Percentiles rank a stretch among this genome's conserved stretches.
Evolutionary conservation across 2,329 filamentous ascomycete genomes (phyloP).

Genomic region (Trichoderma polysporum): DNA sequence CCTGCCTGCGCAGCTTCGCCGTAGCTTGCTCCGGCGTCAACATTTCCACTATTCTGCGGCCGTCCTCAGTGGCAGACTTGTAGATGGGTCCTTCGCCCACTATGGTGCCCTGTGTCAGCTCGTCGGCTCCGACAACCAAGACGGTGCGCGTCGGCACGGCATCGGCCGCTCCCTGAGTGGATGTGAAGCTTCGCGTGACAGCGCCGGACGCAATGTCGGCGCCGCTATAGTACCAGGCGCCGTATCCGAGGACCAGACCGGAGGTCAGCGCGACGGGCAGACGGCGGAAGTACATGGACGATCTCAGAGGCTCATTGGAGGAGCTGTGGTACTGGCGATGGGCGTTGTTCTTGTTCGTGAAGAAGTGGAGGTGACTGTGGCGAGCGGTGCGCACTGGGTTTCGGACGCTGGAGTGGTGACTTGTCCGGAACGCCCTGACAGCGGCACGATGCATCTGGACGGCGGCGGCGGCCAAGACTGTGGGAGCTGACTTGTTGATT

Average conservation of each 20-base stretch:
- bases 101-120: constrained; percentile 84
- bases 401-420: constrained; percentile 62
- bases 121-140: constrained; percentile 84
- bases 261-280: constrained; percentile 67
- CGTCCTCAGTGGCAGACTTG: constrained; percentile 83
- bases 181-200: constrained; percentile 45
- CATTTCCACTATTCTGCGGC: constrained; percentile 90
- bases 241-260: constrained; percentile 67
- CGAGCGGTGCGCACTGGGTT: constrained; percentile 34
- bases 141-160: constrained; percentile 62
- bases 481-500: constrained; percentile 12
- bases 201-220: constrained; percentile 34
- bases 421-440: constrained; percentile 66
- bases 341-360: constrained; percentile 25
- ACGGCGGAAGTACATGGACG: constrained; percentile 74
- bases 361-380: constrained; percentile 42
- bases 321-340: constrained; percentile 32
- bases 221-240: constrained; percentile 71
- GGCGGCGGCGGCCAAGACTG: constrained; percentile 7
- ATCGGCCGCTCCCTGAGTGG: constrained; percentile 37
- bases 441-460: constrained; percentile 72
- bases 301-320: constrained; percentile 55
- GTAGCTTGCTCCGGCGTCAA: constrained; percentile 92
- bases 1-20: constrained; percentile 80
- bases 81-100: constrained; percentile 82